phyloP scores from a whole-genome alignment of 768 basidiomycete genomes.

The Tulasnella sp. region DNA sequence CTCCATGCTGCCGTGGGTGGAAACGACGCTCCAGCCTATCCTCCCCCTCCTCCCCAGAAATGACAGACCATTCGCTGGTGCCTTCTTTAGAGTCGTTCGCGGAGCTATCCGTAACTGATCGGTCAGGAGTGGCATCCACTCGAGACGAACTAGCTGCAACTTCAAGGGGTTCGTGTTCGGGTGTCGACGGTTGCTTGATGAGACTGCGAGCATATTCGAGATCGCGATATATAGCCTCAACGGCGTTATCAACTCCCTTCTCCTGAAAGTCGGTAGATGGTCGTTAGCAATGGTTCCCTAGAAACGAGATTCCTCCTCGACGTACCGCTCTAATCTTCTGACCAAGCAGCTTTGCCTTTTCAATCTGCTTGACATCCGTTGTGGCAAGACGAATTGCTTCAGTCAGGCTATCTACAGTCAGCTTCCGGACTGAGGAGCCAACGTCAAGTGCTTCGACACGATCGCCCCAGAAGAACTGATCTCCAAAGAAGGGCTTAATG shows the following conservation, averaged over 20 bases:
- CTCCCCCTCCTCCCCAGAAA: slow-evolving; percentile 10
- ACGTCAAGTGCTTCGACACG: slow-evolving; percentile 94
- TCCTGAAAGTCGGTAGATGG: slow-evolving; percentile 47
- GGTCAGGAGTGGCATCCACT: not conserved
- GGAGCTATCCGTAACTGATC: not conserved
- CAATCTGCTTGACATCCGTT: slow-evolving; percentile 80
- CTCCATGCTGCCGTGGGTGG: not conserved
- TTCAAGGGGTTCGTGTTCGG: not conserved
- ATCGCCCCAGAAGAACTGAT: slow-evolving; percentile 97
- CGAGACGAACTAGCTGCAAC: not conserved
- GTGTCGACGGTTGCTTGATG: slow-evolving; percentile 50
- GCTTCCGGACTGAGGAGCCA: slow-evolving; percentile 77
- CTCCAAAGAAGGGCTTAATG: slow-evolving; percentile 95
- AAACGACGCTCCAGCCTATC: not conserved
- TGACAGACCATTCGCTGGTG: slow-evolving; percentile 24
- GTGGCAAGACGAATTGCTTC: slow-evolving; percentile 77
- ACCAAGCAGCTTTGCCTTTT: slow-evolving; percentile 73
- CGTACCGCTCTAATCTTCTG: slow-evolving; percentile 77
- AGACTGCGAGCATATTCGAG: slow-evolving; percentile 87
- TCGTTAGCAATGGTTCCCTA: not conserved
- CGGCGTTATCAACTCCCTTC: slow-evolving; percentile 86
- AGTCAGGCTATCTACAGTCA: slow-evolving; percentile 68
- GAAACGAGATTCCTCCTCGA: slow-evolving; percentile 1
- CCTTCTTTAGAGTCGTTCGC: slow-evolving; percentile 31
- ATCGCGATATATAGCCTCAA: slow-evolving; percentile 94